Base-by-base conservation (phyloP, 805 yeast genomes). In the Pichia kluyveri region DNA sequence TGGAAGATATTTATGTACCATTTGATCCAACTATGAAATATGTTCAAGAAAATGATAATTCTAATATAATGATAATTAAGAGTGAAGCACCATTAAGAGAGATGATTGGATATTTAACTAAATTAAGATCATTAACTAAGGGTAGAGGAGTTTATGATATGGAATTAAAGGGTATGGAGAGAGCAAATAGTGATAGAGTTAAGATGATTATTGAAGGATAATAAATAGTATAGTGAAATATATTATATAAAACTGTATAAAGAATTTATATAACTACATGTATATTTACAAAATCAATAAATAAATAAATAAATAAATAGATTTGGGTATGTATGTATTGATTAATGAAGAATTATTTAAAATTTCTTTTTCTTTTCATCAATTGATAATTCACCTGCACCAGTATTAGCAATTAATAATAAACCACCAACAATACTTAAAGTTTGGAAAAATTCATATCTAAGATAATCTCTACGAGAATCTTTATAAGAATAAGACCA, bases 401-500 rank as follows among this genome's bases (percentile, higher is more conserved):
- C 99, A 4, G 96, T 87, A 69, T 86, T 88, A 51, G 87, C 96
- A 52, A 93, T 86, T 56, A 93, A 71, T 52, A 91, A 69, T 53
- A 91, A 77, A 1, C 98, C 99, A 49, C 99, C 99, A 44, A 91
- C 90, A 63, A 91, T 91, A 49, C 95, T 84, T 62, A 91, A 73
- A 38, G 96, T 88, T 71, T 93, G 99, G 76, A 85, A 91, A 66
- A 86, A 86, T 68, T 90, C 98, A 66, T 90, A 93, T 67, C 86
- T 86, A 65, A 88, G 69, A 67, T 80, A 86, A 68, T 91, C 99
- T 60, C 96, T 81, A 67, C 82, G 79, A 34, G 91, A 79, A 58
- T 84, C 87, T 52, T 75, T 76, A 44, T 76, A 62, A 45, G 79
- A 76, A 71, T 82, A 77, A 47, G 79, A 71, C 99, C 99, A 91